phyloP scores from a whole-genome alignment of 306 rosid genomes.

The Castanea sativa region DNA sequence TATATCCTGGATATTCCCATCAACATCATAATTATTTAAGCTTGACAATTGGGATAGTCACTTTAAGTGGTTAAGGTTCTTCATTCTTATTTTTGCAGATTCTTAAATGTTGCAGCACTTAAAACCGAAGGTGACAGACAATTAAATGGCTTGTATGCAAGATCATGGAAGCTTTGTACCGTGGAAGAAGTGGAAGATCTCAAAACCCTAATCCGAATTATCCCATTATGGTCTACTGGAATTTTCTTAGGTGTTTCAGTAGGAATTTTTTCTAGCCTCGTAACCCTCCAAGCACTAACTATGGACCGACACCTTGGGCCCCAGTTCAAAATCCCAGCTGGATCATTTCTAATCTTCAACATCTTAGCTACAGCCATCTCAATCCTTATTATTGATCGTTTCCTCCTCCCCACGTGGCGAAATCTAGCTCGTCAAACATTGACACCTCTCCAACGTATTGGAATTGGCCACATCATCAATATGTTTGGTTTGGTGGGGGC shows the following conservation, averaged over 20 bases:
- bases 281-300: constrained; percentile 28
- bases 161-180: constrained; percentile 30
- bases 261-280: constrained; percentile 7
- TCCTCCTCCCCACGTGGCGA: neutral
- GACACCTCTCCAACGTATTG: constrained; percentile 25
- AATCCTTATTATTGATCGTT: constrained; percentile 22
- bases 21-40: too few relatives aligned
- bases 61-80: too few relatives aligned
- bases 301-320: constrained; percentile 30
- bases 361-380: constrained; percentile 26
- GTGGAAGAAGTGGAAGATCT: constrained; percentile 40
- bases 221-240: constrained; percentile 35
- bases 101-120: constrained; percentile 31
- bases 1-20: too few relatives aligned
- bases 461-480: constrained; percentile 20
- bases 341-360: constrained; percentile 21
- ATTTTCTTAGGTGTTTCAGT: constrained; percentile 16
- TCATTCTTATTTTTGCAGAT: neutral
- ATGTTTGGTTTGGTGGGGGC: constrained; percentile 8
- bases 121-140: constrained; percentile 15
- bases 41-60: too few relatives aligned
- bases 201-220: constrained; percentile 20
- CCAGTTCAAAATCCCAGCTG: constrained; percentile 26
- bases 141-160: constrained; percentile 4
- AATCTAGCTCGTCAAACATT: neutral